phyloP scores from a whole-genome alignment of 768 basidiomycete genomes.

The Leccinum olivaceopallidum region DNA sequence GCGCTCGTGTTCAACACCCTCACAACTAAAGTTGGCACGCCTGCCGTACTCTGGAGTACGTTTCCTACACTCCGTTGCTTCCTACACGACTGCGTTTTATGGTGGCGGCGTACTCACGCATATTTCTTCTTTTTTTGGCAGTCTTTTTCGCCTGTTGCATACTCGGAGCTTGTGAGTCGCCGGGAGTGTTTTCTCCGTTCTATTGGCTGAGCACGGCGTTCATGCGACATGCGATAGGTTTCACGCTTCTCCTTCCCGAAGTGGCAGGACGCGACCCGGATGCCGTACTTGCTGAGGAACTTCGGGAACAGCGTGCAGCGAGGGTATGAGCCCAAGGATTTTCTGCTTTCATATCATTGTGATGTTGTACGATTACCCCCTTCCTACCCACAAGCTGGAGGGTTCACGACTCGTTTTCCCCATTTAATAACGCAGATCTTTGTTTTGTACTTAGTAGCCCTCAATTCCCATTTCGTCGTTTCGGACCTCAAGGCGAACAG shows the following conservation, averaged over 20 bases:
- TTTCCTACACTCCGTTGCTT: slow-evolving; percentile 15
- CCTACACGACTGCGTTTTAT: neutral
- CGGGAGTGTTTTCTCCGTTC: neutral
- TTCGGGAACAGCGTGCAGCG: slow-evolving; percentile 18
- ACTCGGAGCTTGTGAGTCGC: slow-evolving; percentile 47
- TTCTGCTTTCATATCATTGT: neutral
- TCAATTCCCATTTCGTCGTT: neutral
- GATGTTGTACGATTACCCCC: neutral
- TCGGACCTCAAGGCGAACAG: neutral
- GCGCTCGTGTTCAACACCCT: slow-evolving; percentile 72
- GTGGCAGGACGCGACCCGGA: slow-evolving; percentile 53
- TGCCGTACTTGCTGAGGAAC: slow-evolving; percentile 42
- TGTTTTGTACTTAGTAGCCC: neutral
- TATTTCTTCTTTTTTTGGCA: slow-evolving; percentile 21
- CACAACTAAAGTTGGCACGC: slow-evolving; percentile 59
- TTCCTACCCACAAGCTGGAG: no score
- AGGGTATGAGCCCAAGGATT: neutral
- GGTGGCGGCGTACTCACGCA: neutral
- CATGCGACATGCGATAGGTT: slow-evolving; percentile 18
- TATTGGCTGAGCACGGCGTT: neutral
- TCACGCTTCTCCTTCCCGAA: slow-evolving; percentile 52
- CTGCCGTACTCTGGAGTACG: slow-evolving; percentile 71
- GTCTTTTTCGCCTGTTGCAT: slow-evolving; percentile 70
- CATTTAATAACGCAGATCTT: neutral
- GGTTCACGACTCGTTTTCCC: neutral